Evolutionary conservation across 2,329 filamentous ascomycete species (phyloP).

Genomic region (Ascocoryne sarcoides): DNA sequence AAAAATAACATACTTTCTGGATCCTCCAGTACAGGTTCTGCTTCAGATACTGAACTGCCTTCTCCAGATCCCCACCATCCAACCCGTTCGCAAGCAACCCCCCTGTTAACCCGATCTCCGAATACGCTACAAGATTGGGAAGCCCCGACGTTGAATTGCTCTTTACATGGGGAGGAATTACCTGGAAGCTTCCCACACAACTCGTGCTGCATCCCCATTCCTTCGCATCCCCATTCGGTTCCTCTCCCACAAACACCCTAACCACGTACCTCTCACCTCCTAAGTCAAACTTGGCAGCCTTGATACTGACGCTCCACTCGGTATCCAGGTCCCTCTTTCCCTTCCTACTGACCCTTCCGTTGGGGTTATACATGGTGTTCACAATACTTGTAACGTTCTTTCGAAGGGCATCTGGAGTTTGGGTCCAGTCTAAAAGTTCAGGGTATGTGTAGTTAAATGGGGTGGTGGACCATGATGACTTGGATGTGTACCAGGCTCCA

Average conservation of each 20-base stretch:
- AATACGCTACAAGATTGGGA: conserved; percentile 12
- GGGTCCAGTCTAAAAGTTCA: conserved; percentile 37
- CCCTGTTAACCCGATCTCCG: conserved; percentile 17
- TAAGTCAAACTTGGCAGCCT: conserved; percentile 22
- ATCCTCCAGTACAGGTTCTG: conserved; percentile 20
- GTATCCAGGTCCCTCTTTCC: conserved; percentile 1
- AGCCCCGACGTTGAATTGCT: not conserved
- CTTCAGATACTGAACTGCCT: conserved; percentile 15
- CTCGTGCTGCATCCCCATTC: conserved; percentile 13
- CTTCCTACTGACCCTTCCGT: conserved; percentile 3
- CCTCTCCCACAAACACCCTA: conserved; percentile 17
- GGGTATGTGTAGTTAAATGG: conserved; percentile 24
- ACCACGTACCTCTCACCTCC: conserved; percentile 18
- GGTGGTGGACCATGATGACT: conserved; percentile 9
- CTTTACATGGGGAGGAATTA: conserved; percentile 19
- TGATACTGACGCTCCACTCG: conserved; percentile 18
- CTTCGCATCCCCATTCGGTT: conserved; percentile 14
- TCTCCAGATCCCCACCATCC: conserved; percentile 8
- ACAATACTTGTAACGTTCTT: conserved; percentile 55
- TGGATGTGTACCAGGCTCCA: conserved; percentile 15
- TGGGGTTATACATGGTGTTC: conserved; percentile 39
- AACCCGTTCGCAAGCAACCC: conserved; percentile 6
- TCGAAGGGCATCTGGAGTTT: conserved; percentile 41
- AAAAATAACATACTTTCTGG: conserved; percentile 18
- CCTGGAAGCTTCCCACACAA: conserved; percentile 14